phyloP scores from a whole-genome alignment of 306 rosid species.

The Vigna trinervia region DNA sequence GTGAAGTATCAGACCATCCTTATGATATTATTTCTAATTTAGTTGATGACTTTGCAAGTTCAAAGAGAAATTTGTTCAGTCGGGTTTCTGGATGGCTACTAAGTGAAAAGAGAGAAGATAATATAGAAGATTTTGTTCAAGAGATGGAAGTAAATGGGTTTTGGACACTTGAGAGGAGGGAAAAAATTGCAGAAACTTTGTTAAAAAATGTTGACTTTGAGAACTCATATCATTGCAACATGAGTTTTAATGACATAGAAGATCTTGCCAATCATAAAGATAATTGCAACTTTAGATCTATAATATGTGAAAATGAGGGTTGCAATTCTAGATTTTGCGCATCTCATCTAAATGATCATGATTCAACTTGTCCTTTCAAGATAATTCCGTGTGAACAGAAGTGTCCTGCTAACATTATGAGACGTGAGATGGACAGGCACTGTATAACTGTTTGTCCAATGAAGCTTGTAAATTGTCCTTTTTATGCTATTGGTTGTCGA shows the following conservation, averaged over 20 bases:
- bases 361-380: conserved; percentile 77
- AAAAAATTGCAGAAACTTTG: conserved; percentile 52
- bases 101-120: conserved; percentile 87
- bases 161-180: conserved; percentile 76
- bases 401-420: conserved; percentile 66
- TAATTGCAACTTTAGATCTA: conserved; percentile 63
- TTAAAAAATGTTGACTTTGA: conserved; percentile 80
- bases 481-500: conserved; percentile 75
- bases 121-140: conserved; percentile 82
- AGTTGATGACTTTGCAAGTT: conserved; percentile 73
- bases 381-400: conserved; percentile 81
- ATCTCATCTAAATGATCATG: conserved; percentile 65
- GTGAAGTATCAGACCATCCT: conserved; percentile 67
- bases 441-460: conserved; percentile 85
- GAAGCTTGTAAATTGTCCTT: conserved; percentile 89
- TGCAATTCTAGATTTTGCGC: conserved; percentile 69
- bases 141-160: conserved; percentile 77
- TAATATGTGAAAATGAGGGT: conserved; percentile 66
- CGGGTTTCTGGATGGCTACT: conserved; percentile 79
- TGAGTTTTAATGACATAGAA: conserved; percentile 54
- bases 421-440: conserved; percentile 92
- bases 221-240: conserved; percentile 62
- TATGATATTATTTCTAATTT: conserved; percentile 74
- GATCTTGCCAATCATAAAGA: conserved; percentile 62
- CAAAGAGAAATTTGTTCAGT: conserved; percentile 73